Evolutionary conservation across 1,284 basidiomycete genomes (phyloP), one percentile per base, ranked within the genome.

Genomic region (Uromyces viciae-fabae): DNA sequence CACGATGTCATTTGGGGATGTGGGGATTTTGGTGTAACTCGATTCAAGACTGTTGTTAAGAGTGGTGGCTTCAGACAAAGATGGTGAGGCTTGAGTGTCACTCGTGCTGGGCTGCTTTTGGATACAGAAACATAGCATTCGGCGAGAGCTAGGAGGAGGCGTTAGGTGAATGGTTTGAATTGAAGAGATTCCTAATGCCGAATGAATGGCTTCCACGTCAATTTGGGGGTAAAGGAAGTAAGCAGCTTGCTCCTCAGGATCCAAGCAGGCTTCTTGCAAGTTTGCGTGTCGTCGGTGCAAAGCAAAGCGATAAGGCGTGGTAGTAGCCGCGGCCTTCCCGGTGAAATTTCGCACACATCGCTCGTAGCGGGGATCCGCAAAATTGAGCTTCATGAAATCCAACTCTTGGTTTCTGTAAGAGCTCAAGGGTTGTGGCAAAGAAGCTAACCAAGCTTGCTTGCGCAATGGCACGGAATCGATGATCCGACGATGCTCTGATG

Each of bases 301-400:
- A 22, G 84, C 85, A 72, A 87, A 88, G 60, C 87, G 84, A 0
- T 84, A 79, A 0, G 87, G 87, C 4, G 87, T 88, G 5, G 82
- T 79, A 42, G 71, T 81, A 1, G 87, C 84, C 46, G 86, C 86
- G 81, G 86, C 83, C 83, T 88, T 88, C 36, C 87, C 85, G 33
- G 88, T 86, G 82, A 88, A 88, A 40, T 85, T 86, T 75, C 85
- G 84, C 62, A 87, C 85, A 38, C 88, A 86, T 2, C 83, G 82
- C 78, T 86, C 85, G 79, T 88, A 88, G 52, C 88, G 84, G 4
- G 86, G 86, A 82, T 88, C 87, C 84, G 87, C 88, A 54, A 85
- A 86, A 84, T 88, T 87, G 22, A 88, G 83, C 38, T 86, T 84
- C 88, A 88, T 88, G 82, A 87, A 86, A n/a, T 85, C 86, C 17